Base-by-base conservation (phyloP, 768 basidiomycete genomes). In the Dioszegia crocea region DNA sequence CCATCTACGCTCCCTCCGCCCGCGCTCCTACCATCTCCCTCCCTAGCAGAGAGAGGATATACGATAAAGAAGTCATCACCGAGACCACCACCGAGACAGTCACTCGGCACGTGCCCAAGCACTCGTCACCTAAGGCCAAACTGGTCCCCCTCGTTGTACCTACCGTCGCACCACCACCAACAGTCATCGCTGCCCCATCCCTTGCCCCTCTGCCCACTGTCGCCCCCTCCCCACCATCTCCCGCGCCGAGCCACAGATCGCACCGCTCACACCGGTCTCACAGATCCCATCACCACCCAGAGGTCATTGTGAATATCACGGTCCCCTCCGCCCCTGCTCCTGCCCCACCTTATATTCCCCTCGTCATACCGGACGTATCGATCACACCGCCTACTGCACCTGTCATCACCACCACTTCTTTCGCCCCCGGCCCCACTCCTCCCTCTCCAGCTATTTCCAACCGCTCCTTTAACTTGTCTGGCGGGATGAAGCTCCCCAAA, bases 401-500 rank as follows among this genome's bases (percentile, higher is more conserved):
- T 5, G 21, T 46, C 41, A 56, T 31, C 12, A 47, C 43, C 29
- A 40, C 52, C 16, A 27, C 52, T 11, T 24, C 26, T 10, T 16
- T 41, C 11, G 38, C 52, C 39, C 41, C 52, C 29, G 39, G n/a
- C n/a, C n/a, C n/a, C n/a, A n/a, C 31, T 14, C 54, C 41, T 43
- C 43, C 54, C 2, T 56, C 54, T 33, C 54, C 54, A 23, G 54
- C 54, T n/a, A 21, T 19, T 3, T 56, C 54, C 3, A 24, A 8
- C 54, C 54, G 54, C 12, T 56, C 54, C 3, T 11, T 33, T 17
- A 56, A 56, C 24, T 50, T 29, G 12, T 53, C 51, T 16, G 51
- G 38, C 26, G 39, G 51, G 19, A 56, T 56, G 54, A 56, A 56
- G 43, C 54, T 56, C 14, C 54, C 54, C 43, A 44, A 44, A n/a